Evolutionary conservation across 1,139 yeast species (phyloP), one percentile per base, ranked within the genome.

Genomic region (Yamadazyma trypodendri): DNA sequence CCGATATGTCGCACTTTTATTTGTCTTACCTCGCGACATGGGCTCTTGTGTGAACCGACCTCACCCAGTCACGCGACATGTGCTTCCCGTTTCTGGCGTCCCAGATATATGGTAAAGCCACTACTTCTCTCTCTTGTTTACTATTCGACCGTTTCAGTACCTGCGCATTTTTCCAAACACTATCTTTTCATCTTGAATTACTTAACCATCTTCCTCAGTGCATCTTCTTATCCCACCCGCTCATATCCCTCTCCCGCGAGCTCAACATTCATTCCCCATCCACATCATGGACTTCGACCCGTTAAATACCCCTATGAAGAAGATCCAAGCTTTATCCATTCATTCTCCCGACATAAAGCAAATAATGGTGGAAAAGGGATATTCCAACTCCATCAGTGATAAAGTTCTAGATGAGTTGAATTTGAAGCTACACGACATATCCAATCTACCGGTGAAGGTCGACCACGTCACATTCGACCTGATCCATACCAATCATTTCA

Each of bases 401-500:
- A 67, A 65, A 33, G 75, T 71, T 9, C 51, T 71, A 25, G 52
- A 55, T n/a, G 75, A 71, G 43, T 56, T 71, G 46, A 68, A 68
- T 63, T 23, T 55, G 61, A 29, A 49, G 46, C 28, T 48, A 37
- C 34, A 48, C 48, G 36, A 50, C 37, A 36, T 51, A 36, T 33
- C 41, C 34, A 35, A 37, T 14, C 24, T 37, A 9, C 36, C 35
- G 3, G 15, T 17, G 13, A 28, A 35, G 10, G 18, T 15, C 4
- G 32, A 21, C 12, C 36, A 34, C 24, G 33, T 24, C 18, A 30
- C 31, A 14, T 45, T 44, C 16, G 38, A 37, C 31, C 18, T 36
- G 1, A 51, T 61, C 34, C 76, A 69, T 43, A 46, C 60, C 34
- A 50, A 55, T 14, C 54, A 61, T 32, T 67, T 67, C 49, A 58